phyloP scores from a whole-genome alignment of 2,329 filamentous ascomycete species.

The Paradendryphiella salina region DNA sequence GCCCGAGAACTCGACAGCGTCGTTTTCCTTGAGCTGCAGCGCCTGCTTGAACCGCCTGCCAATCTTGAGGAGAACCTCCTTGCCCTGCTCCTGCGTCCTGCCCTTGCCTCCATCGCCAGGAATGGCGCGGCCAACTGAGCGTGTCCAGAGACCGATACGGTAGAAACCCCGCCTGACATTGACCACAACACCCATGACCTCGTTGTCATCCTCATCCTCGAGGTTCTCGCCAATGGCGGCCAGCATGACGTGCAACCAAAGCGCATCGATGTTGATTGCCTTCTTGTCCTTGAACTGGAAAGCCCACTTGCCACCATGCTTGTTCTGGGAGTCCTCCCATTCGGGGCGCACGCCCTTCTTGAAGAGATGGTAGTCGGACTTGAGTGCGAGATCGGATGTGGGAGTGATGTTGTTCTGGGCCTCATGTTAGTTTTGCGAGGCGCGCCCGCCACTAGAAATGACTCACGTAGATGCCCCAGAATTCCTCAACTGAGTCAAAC shows the following conservation, averaged over 20 bases:
- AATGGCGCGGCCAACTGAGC: constrained; percentile 84
- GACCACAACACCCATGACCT: constrained; percentile 99
- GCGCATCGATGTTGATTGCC: constrained; percentile 84
- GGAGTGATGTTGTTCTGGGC: constrained; percentile 94
- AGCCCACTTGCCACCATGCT: constrained; percentile 98
- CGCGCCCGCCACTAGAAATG: not conserved
- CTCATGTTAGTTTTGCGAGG: constrained; percentile 16
- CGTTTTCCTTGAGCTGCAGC: constrained; percentile 73
- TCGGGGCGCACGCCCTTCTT: constrained; percentile 95
- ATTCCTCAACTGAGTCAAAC: constrained; percentile 98
- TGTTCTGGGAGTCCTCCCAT: constrained; percentile 98
- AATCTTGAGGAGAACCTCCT: constrained; percentile 80
- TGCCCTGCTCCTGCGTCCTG: constrained; percentile 77
- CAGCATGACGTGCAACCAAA: constrained; percentile 97
- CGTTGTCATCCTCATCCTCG: constrained; percentile 89
- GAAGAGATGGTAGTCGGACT: constrained; percentile 99
- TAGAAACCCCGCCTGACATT: constrained; percentile 99
- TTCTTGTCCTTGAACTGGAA: constrained; percentile 98
- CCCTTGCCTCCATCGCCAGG: constrained; percentile 77
- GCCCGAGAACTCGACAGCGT: constrained; percentile 90
- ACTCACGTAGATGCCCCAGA: constrained; percentile 98
- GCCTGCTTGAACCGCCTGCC: constrained; percentile 92
- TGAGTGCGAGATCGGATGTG: constrained; percentile 91
- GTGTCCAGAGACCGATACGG: constrained; percentile 96
- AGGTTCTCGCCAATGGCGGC: constrained; percentile 96